A percentile compares a stretch with the other conserved stretches of the same genome.
Evolutionary conservation across 2,329 filamentous ascomycete species (phyloP).

Genomic region (Elsinoe necatrix): DNA sequence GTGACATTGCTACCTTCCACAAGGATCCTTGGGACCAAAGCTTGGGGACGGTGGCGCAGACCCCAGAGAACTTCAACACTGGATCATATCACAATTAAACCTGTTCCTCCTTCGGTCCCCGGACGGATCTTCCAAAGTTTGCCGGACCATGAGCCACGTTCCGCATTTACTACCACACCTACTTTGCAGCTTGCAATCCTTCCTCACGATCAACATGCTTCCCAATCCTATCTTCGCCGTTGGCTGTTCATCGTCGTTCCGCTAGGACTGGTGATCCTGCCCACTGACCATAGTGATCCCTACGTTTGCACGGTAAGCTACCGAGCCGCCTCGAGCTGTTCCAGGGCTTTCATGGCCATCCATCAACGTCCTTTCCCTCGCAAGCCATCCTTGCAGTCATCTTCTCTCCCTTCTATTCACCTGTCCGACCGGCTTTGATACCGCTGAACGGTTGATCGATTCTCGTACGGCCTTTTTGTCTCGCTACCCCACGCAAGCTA

Average conservation of each 20-base stretch:
- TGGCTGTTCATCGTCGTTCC: constrained; percentile 5
- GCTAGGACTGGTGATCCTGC: background rate
- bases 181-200: background rate
- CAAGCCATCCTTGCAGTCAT: background rate
- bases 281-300: background rate
- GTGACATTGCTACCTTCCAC: background rate
- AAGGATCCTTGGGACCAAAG: background rate
- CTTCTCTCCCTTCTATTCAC: background rate
- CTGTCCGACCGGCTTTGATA: constrained; percentile 5
- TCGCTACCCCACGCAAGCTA: constrained; percentile 2
- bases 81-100: background rate
- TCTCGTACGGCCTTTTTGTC: background rate
- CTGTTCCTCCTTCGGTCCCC: background rate
- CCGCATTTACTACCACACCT: constrained; percentile 8
- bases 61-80: background rate
- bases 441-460: constrained; percentile 8
- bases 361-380: constrained; percentile 1
- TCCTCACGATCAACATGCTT: background rate
- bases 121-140: background rate
- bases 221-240: constrained; percentile 3
- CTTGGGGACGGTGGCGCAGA: background rate
- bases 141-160: constrained; percentile 4
- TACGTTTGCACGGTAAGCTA: constrained; percentile 5
- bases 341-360: background rate
- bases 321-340: constrained; percentile 1